Evolutionary conservation across 441 rosid genomes (phyloP), one percentile per base, ranked within the genome.

Genomic region (Euphorbia corollata): DNA sequence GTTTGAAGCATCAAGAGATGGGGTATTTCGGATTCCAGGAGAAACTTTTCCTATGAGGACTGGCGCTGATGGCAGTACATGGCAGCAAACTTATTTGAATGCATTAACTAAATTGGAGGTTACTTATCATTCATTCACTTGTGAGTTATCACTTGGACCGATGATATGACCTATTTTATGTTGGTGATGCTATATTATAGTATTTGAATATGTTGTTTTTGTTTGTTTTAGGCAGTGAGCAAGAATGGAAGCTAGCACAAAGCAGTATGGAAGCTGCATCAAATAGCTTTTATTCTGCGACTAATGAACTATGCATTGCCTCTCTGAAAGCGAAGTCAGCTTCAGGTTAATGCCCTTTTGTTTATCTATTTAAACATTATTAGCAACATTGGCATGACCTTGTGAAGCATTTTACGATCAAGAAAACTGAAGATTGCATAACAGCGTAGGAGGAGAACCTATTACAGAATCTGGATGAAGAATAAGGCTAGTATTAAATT

Each of bases 1-100:
- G 82, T 91, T 94, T 75, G 99, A 94, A 83, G 91, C 86, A 65
- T 91, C 99, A 70, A 80, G 99, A 77, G 96, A 89, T 80, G 96
- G 97, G 60, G 75, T 86, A 75, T 87, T 86, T 71, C 82, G 59
- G 78, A 81, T 80, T 64, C 84, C 90, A 0, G 90, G 85, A 72
- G 96, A 86, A 65, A 74, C 63, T 64, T 78, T 79, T 84, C 73
- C 83, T 36, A 48, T 60, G 53, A 81, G 82, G 76, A 69, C 78
- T 69, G 80, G 78, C 71, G 74, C 74, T 57, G 96, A 83, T 79
- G 81, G 83, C 72, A 80, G 85, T 79, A 75, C 86, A 57, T 91
- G 99, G 97, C 96, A 91, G 80, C 91, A 91, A 81, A 80, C 83
- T 66, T 89, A 81, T 80, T 70, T 85, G 70, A 87, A 79, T 75